These are phyloP conservation scores for Coleophoma crateriformis DNA, from an alignment of 2,329 filamentous ascomycete species.

Conservation along the genomic window DNA sequence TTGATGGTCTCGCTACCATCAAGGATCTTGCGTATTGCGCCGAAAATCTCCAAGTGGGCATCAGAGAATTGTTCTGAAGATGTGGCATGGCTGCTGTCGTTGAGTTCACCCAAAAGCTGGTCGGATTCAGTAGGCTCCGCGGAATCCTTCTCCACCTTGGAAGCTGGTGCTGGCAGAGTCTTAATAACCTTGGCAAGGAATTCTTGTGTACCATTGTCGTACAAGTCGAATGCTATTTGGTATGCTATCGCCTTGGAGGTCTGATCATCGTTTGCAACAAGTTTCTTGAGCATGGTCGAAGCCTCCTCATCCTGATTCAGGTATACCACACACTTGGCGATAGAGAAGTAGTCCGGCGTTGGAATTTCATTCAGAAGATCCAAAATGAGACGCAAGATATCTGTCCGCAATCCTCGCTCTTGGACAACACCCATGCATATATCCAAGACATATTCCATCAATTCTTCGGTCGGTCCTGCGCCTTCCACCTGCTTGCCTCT, in stretches of 20 bases:
- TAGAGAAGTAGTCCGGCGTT: constrained; percentile 93
- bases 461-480: constrained; percentile 69
- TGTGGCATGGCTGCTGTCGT: constrained; percentile 28
- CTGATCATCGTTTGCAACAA: constrained; percentile 73
- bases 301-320: constrained; percentile 89
- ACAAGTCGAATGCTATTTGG: constrained; percentile 96
- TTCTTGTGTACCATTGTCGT: constrained; percentile 97
- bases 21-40: constrained; percentile 63
- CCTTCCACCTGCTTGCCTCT: constrained; percentile 51
- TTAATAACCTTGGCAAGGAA: constrained; percentile 87
- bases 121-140: constrained; percentile 35
- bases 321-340: constrained; percentile 96
- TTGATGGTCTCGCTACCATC: constrained; percentile 91
- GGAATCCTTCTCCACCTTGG: constrained; percentile 35
- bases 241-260: constrained; percentile 83
- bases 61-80: constrained; percentile 33
- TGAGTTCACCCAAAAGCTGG: constrained; percentile 48
- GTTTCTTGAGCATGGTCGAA: constrained; percentile 74
- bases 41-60: constrained; percentile 50
- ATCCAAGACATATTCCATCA: constrained; percentile 93
- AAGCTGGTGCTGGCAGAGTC: constrained; percentile 54
- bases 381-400: constrained; percentile 89
- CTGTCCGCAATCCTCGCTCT: constrained; percentile 75
- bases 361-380: constrained; percentile 91
- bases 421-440: constrained; percentile 99